A percentile compares a stretch with the other conserved stretches of the same genome.
Conservation (phyloP, 495 filamentous ascomycete species). For the Achaetomiella virescens region DNA sequence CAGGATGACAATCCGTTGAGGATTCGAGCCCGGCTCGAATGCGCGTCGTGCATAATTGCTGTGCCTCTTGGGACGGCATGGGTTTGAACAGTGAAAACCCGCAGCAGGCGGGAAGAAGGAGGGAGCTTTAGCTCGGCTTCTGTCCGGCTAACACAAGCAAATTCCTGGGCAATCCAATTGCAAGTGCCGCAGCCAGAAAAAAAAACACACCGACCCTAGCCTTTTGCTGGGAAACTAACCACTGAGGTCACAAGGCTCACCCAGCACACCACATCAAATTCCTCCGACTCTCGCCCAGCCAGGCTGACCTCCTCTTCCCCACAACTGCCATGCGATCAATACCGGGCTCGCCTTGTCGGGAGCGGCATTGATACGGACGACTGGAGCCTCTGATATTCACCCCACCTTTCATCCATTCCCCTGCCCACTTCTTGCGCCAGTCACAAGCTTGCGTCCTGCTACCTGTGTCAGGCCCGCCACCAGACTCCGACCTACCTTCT, state of each 20-base stretch:
- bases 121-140: conserved; percentile 4
- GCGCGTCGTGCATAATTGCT: not conserved
- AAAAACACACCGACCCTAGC: not conserved
- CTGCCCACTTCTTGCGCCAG: not conserved
- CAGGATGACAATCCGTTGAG: no score
- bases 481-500: not conserved
- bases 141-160: no score
- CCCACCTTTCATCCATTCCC: not conserved
- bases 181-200: no score
- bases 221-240: no score
- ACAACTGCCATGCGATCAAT: conserved; percentile 2
- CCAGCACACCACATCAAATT: not conserved
- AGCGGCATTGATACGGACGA: not conserved
- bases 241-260: no score
- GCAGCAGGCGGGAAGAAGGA: conserved; percentile 12
- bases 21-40: not conserved
- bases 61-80: not conserved
- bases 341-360: not conserved
- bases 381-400: conserved; percentile 10
- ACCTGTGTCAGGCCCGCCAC: not conserved
- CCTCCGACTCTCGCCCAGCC: not conserved
- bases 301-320: not conserved
- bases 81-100: conserved; percentile 7
- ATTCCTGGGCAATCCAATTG: not conserved
- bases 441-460: no score